Conservation (phyloP, 225 moss, liverwort and hornwort genomes). For the Sphagnum tenellum region DNA sequence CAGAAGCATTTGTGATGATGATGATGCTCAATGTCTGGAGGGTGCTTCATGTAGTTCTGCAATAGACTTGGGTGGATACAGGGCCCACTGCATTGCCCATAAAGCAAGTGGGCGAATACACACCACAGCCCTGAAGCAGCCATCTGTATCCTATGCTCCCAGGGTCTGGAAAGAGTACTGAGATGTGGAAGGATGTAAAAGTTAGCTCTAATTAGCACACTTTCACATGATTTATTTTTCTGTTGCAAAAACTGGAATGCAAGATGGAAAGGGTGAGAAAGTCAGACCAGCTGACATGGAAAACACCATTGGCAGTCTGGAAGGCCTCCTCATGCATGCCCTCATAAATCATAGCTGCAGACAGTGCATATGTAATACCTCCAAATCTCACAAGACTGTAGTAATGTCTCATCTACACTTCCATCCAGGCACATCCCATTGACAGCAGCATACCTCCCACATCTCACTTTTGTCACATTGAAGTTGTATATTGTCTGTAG, state of each 20-base stretch:
- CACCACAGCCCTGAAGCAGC: conserved; percentile 32
- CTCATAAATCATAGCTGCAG: conserved; percentile 54
- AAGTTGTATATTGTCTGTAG: conserved; percentile 40
- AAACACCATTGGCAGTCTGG: conserved; percentile 41
- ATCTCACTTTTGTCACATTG: conserved; percentile 41
- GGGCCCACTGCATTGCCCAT: conserved; percentile 61
- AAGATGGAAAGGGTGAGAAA: neutral
- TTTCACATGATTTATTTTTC: too few relatives aligned
- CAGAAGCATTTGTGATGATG: conserved; percentile 13
- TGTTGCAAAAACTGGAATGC: too few relatives aligned
- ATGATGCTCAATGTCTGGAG: conserved; percentile 19
- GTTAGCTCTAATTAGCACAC: too few relatives aligned
- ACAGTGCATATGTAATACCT: conserved; percentile 49
- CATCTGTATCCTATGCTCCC: conserved; percentile 36
- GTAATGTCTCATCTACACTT: conserved; percentile 37
- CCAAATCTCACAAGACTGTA: conserved; percentile 57
- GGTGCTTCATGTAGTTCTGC: conserved; percentile 38
- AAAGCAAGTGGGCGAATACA: conserved; percentile 49
- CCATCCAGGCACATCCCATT: conserved; percentile 50
- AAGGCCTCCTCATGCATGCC: conserved; percentile 49
- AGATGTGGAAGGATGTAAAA: neutral
- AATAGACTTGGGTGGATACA: conserved; percentile 42
- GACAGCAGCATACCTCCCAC: conserved; percentile 44
- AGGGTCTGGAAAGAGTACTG: conserved; percentile 56
- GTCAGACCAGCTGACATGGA: conserved; percentile 28